Conservation (phyloP, 768 basidiomycete species). For the Hericium rajendrae region DNA sequence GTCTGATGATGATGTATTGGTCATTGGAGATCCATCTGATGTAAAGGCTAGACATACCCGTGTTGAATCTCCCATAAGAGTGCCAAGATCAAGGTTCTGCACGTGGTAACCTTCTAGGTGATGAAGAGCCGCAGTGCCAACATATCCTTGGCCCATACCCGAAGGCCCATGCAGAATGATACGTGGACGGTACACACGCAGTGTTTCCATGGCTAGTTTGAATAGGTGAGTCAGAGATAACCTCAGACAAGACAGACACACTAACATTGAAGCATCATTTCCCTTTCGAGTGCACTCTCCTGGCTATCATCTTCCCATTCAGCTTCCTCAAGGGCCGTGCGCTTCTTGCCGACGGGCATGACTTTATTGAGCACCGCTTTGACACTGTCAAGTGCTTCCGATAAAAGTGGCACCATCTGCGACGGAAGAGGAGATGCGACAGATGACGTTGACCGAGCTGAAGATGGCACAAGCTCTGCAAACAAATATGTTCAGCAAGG, state of each 20-base stretch:
- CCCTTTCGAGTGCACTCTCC: constrained; percentile 80
- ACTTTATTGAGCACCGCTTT: constrained; percentile 64
- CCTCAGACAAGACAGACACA: constrained; percentile 2
- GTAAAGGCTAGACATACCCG: constrained; percentile 43
- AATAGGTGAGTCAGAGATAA: constrained; percentile 7
- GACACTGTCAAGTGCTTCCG: constrained; percentile 56
- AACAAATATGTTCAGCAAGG: background rate
- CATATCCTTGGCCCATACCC: constrained; percentile 87
- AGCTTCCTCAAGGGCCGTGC: constrained; percentile 87
- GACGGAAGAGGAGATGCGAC: constrained; percentile 75
- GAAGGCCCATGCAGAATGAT: constrained; percentile 67
- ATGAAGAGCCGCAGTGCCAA: constrained; percentile 87
- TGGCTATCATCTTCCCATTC: constrained; percentile 81
- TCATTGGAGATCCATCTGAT: constrained; percentile 1
- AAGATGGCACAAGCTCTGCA: constrained; percentile 87
- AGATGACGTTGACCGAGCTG: constrained; percentile 83
- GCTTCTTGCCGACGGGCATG: constrained; percentile 72
- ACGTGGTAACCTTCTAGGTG: constrained; percentile 94
- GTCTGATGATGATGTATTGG: constrained; percentile 40
- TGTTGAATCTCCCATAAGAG: constrained; percentile 80
- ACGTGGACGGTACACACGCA: constrained; percentile 85
- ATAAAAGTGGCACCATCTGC: constrained; percentile 76
- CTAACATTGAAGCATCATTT: constrained; percentile 81
- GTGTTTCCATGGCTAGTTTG: constrained; percentile 73
- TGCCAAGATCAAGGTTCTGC: constrained; percentile 87